phyloP scores from a whole-genome alignment of 164 flowering plant genomes.

The Pachysandra terminalis region DNA sequence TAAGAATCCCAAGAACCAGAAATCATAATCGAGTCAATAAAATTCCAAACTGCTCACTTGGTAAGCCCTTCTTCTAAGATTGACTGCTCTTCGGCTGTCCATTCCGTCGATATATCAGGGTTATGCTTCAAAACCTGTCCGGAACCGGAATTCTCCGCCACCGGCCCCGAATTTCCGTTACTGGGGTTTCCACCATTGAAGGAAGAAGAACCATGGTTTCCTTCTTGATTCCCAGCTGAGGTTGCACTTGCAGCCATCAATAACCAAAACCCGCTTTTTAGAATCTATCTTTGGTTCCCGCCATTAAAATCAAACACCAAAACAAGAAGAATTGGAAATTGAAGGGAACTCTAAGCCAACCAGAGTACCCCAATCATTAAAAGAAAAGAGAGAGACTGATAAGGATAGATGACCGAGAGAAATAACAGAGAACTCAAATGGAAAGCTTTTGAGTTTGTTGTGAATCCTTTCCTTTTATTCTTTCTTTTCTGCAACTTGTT shows the following conservation, averaged over 20 bases:
- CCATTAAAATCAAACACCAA: conserved; percentile 10
- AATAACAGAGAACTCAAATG: background rate
- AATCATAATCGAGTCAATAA: background rate
- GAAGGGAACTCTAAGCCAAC: conserved; percentile 20
- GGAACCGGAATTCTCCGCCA: conserved; percentile 22
- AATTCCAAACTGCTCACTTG: conserved; percentile 29
- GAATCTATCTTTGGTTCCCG: conserved; percentile 20
- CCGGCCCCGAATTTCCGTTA: conserved; percentile 26
- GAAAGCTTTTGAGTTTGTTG: background rate
- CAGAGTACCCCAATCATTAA: background rate
- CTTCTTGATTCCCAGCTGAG: conserved; percentile 48
- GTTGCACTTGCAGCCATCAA: conserved; percentile 50
- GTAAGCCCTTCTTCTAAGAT: conserved; percentile 47
- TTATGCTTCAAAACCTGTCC: conserved; percentile 43
- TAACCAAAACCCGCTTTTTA: conserved; percentile 5
- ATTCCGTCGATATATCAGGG: conserved; percentile 50
- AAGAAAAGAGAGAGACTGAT: background rate
- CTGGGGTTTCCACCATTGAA: conserved; percentile 28
- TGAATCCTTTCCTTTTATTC: too few relatives aligned
- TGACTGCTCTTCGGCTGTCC: conserved; percentile 57
- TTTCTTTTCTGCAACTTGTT: conserved; percentile 4
- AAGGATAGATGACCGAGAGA: background rate
- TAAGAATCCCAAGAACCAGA: conserved; percentile 1
- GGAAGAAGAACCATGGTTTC: conserved; percentile 21
- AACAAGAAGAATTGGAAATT: conserved; percentile 8